Conservation (phyloP, 2,329 filamentous ascomycete species). For the Arthrobotrys musiformis region DNA sequence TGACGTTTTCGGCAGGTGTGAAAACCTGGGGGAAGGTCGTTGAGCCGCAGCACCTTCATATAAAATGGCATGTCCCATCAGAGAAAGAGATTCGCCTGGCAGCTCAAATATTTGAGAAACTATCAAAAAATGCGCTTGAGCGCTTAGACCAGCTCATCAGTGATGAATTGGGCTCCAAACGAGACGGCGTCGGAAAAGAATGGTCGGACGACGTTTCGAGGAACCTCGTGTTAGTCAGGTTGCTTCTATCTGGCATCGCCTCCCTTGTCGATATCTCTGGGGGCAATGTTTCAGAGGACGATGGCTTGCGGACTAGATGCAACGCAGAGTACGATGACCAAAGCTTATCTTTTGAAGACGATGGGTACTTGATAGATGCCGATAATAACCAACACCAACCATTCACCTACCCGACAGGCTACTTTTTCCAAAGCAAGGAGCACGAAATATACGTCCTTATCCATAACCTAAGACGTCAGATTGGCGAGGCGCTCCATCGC, state of each 20-base stretch:
- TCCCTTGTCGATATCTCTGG: slow-evolving; percentile 84
- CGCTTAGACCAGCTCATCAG: slow-evolving; percentile 83
- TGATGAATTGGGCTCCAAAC: slow-evolving; percentile 81
- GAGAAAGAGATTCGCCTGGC: slow-evolving; percentile 86
- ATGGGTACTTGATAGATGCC: slow-evolving; percentile 71
- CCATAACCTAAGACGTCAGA: slow-evolving; percentile 80
- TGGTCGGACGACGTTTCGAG: slow-evolving; percentile 98
- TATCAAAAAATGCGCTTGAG: slow-evolving; percentile 79
- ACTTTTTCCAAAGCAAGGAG: slow-evolving; percentile 73
- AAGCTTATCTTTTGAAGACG: slow-evolving; percentile 67
- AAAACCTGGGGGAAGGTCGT: slow-evolving; percentile 86
- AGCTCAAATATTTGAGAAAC: slow-evolving; percentile 85
- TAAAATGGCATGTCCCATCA: slow-evolving; percentile 90
- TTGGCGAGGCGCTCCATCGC: slow-evolving; percentile 81
- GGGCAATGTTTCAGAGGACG: slow-evolving; percentile 64
- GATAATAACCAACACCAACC: slow-evolving; percentile 86
- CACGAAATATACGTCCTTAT: slow-evolving; percentile 77
- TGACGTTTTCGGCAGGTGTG: slow-evolving; percentile 62
- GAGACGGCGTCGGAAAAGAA: slow-evolving; percentile 95
- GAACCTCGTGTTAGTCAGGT: slow-evolving; percentile 83
- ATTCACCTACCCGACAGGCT: slow-evolving; percentile 89
- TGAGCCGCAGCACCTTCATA: slow-evolving; percentile 78
- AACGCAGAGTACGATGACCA: slow-evolving; percentile 66
- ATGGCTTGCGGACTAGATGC: slow-evolving; percentile 66
- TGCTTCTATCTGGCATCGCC: slow-evolving; percentile 91